These are phyloP conservation scores for Nymphaea colorata DNA, from an alignment of 164 flowering plant genomes.

Conservation along the genomic window DNA sequence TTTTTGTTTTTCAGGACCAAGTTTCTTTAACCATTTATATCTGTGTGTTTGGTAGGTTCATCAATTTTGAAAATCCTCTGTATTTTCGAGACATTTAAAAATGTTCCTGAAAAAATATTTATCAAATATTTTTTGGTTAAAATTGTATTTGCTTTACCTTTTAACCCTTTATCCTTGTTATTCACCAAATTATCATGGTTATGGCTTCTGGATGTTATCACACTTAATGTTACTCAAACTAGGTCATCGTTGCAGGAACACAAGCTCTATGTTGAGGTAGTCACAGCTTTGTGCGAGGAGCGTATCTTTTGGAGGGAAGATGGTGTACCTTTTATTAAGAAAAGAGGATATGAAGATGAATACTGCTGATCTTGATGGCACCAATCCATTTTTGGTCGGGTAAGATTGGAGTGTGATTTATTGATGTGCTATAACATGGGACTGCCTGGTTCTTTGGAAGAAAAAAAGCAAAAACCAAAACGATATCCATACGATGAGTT, in stretches of 20 bases:
- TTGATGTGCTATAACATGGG: too few relatives aligned
- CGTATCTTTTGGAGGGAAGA: conserved; percentile 74
- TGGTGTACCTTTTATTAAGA: conserved; percentile 71
- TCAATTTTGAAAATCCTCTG: too few relatives aligned
- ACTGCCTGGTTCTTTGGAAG: too few relatives aligned
- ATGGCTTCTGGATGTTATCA: background rate
- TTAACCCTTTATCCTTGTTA: background rate
- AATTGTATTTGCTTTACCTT: background rate
- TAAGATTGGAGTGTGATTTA: too few relatives aligned
- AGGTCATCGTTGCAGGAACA: conserved; percentile 52
- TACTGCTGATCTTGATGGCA: conserved; percentile 14
- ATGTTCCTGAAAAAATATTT: too few relatives aligned
- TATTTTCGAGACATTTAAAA: too few relatives aligned
- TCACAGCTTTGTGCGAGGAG: conserved; percentile 64
- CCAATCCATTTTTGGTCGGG: too few relatives aligned
- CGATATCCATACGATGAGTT: too few relatives aligned
- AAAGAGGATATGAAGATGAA: conserved; percentile 39
- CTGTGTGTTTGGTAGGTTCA: too few relatives aligned
- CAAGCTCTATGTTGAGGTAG: conserved; percentile 53
- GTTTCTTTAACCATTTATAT: too few relatives aligned
- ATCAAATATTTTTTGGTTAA: background rate
- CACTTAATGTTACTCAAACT: background rate
- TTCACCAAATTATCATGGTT: background rate
- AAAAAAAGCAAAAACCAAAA: too few relatives aligned
- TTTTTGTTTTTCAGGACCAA: too few relatives aligned